Conservation (phyloP, 1,284 basidiomycete species). For the Microbotryum silenes-acaulis region DNA sequence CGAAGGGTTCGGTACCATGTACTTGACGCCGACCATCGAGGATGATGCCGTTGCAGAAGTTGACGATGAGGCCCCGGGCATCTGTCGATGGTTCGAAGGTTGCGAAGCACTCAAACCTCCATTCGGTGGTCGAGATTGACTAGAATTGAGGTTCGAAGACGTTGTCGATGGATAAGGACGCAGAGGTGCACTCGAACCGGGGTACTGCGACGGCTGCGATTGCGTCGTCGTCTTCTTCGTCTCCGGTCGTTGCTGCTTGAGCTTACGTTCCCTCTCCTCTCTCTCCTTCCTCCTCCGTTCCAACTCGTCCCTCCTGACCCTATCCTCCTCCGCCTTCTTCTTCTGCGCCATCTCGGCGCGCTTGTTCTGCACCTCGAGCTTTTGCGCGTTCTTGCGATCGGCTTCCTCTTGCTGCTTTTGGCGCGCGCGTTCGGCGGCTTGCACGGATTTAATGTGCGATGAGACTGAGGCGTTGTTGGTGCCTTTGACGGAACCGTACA, state of each 20-base stretch:
- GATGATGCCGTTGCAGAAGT: conserved; percentile 9
- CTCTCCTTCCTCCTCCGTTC: conserved; percentile 42
- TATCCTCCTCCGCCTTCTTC: conserved; percentile 56
- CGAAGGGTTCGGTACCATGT: conserved; percentile 13
- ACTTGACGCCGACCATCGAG: conserved; percentile 28
- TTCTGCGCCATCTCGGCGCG: conserved; percentile 63
- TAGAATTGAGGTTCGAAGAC: too few relatives aligned
- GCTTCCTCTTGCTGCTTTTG: conserved; percentile 78
- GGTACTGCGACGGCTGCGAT: conserved; percentile 1
- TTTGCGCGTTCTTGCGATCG: conserved; percentile 63
- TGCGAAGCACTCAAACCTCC: conserved; percentile 3
- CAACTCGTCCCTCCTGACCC: conserved; percentile 27
- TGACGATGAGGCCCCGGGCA: not conserved
- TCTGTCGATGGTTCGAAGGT: too few relatives aligned
- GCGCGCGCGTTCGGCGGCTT: conserved; percentile 35
- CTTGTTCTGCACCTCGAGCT: conserved; percentile 71
- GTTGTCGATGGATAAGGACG: too few relatives aligned
- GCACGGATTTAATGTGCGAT: too few relatives aligned
- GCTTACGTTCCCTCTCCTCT: conserved; percentile 34
- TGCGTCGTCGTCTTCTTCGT: not conserved
- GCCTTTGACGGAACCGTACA: conserved; percentile 4
- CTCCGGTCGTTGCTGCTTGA: conserved; percentile 33
- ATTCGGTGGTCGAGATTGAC: too few relatives aligned
- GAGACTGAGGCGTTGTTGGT: not conserved
- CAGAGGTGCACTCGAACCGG: too few relatives aligned